Percentiles rank a stretch among this genome's conserved stretches.
phyloP scores from a whole-genome alignment of 305 asterid species.

The Fraxinus greggii region DNA sequence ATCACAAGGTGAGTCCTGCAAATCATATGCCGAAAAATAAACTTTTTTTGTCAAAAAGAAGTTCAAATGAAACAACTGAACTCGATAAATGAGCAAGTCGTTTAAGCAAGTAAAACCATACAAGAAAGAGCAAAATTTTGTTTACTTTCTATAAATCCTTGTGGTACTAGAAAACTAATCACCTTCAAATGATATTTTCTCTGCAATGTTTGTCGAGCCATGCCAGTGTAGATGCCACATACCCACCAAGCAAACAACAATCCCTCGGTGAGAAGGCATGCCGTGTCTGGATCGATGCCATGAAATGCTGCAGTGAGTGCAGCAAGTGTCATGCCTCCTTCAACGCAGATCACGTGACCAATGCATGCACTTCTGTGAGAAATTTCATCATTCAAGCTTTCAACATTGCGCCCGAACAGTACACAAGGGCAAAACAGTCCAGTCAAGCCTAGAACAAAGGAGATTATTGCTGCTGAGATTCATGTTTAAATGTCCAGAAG shows the following conservation, averaged over 20 bases:
- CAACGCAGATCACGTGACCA: constrained; percentile 61
- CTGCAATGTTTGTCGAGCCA: constrained; percentile 68
- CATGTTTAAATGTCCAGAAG: background rate
- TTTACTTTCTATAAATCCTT: background rate
- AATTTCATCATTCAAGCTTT: constrained; percentile 51
- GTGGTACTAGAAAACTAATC: background rate
- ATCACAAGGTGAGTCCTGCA: constrained; percentile 79
- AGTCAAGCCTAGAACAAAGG: constrained; percentile 43
- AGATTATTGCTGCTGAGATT: constrained; percentile 1
- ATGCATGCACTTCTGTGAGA: constrained; percentile 51
- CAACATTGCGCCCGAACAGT: constrained; percentile 67
- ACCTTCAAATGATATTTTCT: constrained; percentile 79
- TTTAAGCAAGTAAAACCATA: background rate
- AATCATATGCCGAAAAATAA: background rate
- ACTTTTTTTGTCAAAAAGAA: background rate
- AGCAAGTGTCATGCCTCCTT: constrained; percentile 79
- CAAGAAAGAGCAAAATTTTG: background rate
- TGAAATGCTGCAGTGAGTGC: constrained; percentile 54
- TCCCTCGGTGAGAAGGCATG: constrained; percentile 66
- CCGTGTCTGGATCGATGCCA: constrained; percentile 71
- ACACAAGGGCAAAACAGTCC: constrained; percentile 80
- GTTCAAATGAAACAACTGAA: background rate
- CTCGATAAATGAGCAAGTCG: background rate
- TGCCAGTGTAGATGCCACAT: constrained; percentile 76
- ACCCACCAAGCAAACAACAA: constrained; percentile 82